Conservation (phyloP, 2,329 filamentous ascomycete species). For the Aspergillus sp. region DNA sequence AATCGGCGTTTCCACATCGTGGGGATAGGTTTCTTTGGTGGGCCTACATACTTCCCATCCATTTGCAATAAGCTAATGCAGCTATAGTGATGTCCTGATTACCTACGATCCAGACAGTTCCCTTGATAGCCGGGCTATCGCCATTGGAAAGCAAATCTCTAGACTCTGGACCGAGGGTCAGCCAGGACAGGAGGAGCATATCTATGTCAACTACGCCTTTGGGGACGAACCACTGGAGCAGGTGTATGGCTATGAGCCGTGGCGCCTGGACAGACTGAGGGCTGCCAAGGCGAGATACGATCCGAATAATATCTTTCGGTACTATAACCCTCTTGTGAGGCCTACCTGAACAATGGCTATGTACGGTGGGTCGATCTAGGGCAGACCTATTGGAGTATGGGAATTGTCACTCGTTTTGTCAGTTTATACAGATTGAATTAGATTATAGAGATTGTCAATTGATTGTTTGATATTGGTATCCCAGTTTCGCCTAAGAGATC, state of each 20-base stretch:
- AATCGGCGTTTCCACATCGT: not conserved
- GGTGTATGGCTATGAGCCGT: constrained; percentile 3
- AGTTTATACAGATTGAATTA: too few relatives aligned
- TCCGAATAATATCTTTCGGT: not conserved
- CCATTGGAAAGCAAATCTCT: not conserved
- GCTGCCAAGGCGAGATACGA: not conserved
- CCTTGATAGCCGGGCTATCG: not conserved
- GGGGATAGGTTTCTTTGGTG: not conserved
- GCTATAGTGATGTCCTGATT: not conserved
- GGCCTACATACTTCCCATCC: too few relatives aligned
- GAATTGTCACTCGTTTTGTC: too few relatives aligned
- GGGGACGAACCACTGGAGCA: not conserved
- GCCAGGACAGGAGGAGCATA: not conserved
- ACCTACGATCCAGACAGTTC: not conserved
- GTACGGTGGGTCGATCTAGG: too few relatives aligned
- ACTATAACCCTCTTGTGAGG: not conserved
- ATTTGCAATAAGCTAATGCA: too few relatives aligned
- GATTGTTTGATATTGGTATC: too few relatives aligned
- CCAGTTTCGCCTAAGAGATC: too few relatives aligned
- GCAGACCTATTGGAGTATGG: too few relatives aligned
- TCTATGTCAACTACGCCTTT: constrained; percentile 5
- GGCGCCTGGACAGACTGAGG: not conserved
- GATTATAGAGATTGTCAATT: too few relatives aligned
- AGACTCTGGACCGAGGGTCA: not conserved
- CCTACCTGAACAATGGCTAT: too few relatives aligned